Conservation (phyloP, 768 basidiomycete genomes). For the Tephrocybe rancida region DNA sequence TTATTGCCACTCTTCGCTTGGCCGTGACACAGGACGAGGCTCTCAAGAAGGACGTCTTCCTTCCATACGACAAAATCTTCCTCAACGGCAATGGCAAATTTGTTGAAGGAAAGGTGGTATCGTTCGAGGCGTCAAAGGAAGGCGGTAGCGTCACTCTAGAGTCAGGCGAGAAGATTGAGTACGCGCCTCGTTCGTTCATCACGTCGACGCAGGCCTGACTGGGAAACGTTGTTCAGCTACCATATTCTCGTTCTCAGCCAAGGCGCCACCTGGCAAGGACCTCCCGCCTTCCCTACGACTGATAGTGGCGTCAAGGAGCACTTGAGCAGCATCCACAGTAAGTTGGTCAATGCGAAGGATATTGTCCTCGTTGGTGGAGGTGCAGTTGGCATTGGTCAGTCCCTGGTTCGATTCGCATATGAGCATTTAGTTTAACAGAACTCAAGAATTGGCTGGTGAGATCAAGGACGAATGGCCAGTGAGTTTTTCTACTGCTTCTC, state of each 20-base stretch:
- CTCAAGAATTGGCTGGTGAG: slow-evolving; percentile 46
- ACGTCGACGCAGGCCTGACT: background rate
- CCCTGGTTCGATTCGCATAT: too few relatives aligned
- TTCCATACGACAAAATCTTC: slow-evolving; percentile 60
- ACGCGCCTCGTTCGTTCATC: background rate
- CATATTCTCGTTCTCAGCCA: slow-evolving; percentile 63
- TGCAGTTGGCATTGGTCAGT: slow-evolving; percentile 52
- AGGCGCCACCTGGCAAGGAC: slow-evolving; percentile 57
- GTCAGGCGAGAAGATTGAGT: slow-evolving; percentile 50
- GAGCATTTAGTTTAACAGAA: too few relatives aligned
- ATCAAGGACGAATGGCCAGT: slow-evolving; percentile 44
- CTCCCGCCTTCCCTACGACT: slow-evolving; percentile 45
- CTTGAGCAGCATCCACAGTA: slow-evolving; percentile 29
- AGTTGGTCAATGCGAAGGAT: slow-evolving; percentile 39
- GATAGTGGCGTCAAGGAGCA: slow-evolving; percentile 29
- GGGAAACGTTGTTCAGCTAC: slow-evolving; percentile 32
- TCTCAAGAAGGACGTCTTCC: slow-evolving; percentile 46
- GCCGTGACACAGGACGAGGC: slow-evolving; percentile 45
- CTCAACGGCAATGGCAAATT: slow-evolving; percentile 46
- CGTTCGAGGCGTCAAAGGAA: slow-evolving; percentile 29
- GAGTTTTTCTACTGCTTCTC: slow-evolving; percentile 23
- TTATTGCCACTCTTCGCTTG: slow-evolving; percentile 56
- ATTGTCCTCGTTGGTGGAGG: slow-evolving; percentile 62
- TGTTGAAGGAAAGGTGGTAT: slow-evolving; percentile 43
- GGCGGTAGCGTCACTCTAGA: slow-evolving; percentile 50